Percentiles rank a stretch among this genome's conserved stretches.
phyloP scores from a whole-genome alignment of 306 rosid genomes.

The Castanea sativa region DNA sequence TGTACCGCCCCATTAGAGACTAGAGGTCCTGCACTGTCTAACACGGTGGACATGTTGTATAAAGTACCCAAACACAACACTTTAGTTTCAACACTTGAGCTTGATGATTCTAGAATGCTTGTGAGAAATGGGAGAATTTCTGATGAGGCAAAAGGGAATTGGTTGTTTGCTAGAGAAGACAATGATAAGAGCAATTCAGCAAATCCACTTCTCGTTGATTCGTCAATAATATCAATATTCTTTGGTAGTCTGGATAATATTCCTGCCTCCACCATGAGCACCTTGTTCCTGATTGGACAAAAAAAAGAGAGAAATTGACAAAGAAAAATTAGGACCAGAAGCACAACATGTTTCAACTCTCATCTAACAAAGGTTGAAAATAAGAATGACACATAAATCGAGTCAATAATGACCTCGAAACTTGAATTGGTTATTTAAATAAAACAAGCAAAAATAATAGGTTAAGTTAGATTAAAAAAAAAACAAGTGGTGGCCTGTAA shows the following conservation, averaged over 20 bases:
- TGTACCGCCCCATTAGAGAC: conserved; percentile 63
- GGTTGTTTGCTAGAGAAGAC: conserved; percentile 69
- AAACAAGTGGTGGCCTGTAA: not conserved
- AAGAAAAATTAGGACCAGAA: conserved; percentile 19
- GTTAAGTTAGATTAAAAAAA: no score
- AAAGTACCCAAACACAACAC: conserved; percentile 58
- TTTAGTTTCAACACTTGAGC: conserved; percentile 47
- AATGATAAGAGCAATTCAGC: conserved; percentile 59
- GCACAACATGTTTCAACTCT: conserved; percentile 27
- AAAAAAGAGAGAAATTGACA: not conserved
- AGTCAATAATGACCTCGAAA: conserved; percentile 14
- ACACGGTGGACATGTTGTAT: conserved; percentile 61
- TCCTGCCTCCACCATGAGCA: conserved; percentile 83
- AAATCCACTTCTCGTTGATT: conserved; percentile 48
- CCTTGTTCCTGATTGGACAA: conserved; percentile 67
- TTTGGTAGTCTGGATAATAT: conserved; percentile 65
- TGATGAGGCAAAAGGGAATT: conserved; percentile 50
- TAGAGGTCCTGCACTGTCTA: conserved; percentile 60
- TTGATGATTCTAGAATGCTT: conserved; percentile 41
- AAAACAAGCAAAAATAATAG: not conserved
- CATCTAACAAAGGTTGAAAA: conserved; percentile 36
- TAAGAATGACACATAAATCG: not conserved
- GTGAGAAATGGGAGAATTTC: conserved; percentile 52
- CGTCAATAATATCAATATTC: conserved; percentile 50
- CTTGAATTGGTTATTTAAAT: not conserved